Conservation (phyloP, 768 basidiomycete genomes). For the Leccinum aurantiacum region DNA sequence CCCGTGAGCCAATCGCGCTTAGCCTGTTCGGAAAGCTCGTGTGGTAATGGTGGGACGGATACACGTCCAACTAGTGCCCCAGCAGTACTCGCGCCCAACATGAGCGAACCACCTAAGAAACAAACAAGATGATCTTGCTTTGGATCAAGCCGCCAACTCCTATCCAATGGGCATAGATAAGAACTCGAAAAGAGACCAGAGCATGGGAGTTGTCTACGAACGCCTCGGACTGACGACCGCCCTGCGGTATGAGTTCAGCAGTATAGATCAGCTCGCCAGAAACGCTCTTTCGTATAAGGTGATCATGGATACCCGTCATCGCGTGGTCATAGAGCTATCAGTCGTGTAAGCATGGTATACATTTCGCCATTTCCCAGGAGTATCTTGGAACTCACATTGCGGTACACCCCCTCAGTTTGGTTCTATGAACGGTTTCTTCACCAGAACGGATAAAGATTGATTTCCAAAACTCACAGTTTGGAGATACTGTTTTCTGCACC, state of each 20-base stretch:
- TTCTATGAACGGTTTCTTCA: conserved; percentile 43
- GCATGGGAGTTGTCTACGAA: conserved; percentile 24
- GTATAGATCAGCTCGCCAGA: conserved; percentile 70
- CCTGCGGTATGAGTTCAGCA: conserved; percentile 73
- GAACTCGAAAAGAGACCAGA: conserved; percentile 3
- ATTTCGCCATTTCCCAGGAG: neutral
- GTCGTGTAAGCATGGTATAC: conserved; percentile 2
- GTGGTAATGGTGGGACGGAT: conserved; percentile 65
- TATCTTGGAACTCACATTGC: conserved; percentile 48
- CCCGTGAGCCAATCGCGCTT: conserved; percentile 82
- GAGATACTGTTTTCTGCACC: conserved; percentile 31
- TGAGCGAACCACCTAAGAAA: conserved; percentile 89
- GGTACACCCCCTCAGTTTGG: conserved; percentile 73
- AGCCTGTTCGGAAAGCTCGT: conserved; percentile 60
- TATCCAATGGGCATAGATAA: conserved; percentile 28
- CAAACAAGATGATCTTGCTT: conserved; percentile 97
- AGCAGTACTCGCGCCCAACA: conserved; percentile 80
- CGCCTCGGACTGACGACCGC: conserved; percentile 32
- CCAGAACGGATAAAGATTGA: neutral
- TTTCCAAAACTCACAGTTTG: conserved; percentile 28
- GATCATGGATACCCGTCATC: conserved; percentile 76
- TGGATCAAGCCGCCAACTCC: conserved; percentile 71
- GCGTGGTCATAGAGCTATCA: conserved; percentile 87
- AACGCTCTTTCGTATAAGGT: conserved; percentile 67
- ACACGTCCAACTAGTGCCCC: conserved; percentile 54